Conservation (phyloP, 1,139 yeast species). For the Scheffersomyces quercinus region DNA sequence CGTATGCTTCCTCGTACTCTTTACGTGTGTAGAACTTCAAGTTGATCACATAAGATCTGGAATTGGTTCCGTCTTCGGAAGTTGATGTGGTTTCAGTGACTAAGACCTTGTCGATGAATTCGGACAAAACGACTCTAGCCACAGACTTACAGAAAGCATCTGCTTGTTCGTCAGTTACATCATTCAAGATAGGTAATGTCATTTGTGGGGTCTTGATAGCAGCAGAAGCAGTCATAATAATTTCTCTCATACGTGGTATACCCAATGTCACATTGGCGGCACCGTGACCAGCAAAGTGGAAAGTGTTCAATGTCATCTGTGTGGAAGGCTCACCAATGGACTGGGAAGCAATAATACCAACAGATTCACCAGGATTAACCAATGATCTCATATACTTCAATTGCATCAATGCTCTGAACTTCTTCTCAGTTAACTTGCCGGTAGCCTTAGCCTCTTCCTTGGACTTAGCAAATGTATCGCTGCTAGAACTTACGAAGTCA, state of each 20-base stretch:
- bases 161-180: constrained; percentile 82
- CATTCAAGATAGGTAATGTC: constrained; percentile 82
- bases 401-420: constrained; percentile 96
- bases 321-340: constrained; percentile 99
- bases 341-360: constrained; percentile 97
- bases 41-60: constrained; percentile 75
- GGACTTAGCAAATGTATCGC: constrained; percentile 52
- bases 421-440: constrained; percentile 71
- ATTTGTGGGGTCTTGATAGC: constrained; percentile 96
- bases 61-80: constrained; percentile 45
- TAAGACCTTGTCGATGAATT: constrained; percentile 79
- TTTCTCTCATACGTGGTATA: constrained; percentile 99
- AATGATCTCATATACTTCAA: constrained; percentile 96
- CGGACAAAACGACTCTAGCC: constrained; percentile 82
- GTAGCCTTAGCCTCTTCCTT: constrained; percentile 46
- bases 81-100: constrained; percentile 88
- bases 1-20: constrained; percentile 88
- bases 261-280: constrained; percentile 99
- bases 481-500: constrained; percentile 57
- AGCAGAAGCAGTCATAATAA: constrained; percentile 97
- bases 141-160: constrained; percentile 92
- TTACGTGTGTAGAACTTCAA: constrained; percentile 72
- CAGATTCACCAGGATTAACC: constrained; percentile 96
- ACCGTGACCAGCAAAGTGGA: constrained; percentile 99
- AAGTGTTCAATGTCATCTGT: constrained; percentile 98